Percentiles rank a stretch among this genome's conserved stretches.
Evolutionary conservation across 441 rosid genomes (phyloP).

Genomic region (Bruguiera hainesii): DNA sequence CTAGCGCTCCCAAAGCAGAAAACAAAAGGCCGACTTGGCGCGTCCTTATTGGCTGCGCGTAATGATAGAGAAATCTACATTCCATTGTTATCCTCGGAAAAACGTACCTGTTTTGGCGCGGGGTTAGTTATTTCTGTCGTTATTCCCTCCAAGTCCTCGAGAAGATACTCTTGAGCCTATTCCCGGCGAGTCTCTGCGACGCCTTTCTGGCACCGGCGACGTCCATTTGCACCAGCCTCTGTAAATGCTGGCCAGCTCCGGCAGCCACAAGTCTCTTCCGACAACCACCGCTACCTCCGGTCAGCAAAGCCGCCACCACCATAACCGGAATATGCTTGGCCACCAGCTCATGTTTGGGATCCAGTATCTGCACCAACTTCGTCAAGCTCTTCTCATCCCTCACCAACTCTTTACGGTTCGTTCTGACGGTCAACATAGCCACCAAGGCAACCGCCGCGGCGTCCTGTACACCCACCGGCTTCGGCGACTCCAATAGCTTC

Average conservation of each 20-base stretch:
- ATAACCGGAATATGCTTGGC: slow-evolving; percentile 58
- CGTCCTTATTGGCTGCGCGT: neutral
- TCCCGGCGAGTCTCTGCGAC: slow-evolving; percentile 60
- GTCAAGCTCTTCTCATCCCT: slow-evolving; percentile 69
- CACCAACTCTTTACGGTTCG: slow-evolving; percentile 60
- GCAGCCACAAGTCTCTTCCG: slow-evolving; percentile 48
- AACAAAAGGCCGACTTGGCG: neutral
- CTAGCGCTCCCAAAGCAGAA: no score
- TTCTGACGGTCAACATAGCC: slow-evolving; percentile 47
- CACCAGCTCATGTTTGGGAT: slow-evolving; percentile 52
- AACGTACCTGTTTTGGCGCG: slow-evolving; percentile 41
- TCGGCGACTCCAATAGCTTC: slow-evolving; percentile 59
- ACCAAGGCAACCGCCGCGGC: slow-evolving; percentile 49
- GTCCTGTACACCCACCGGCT: slow-evolving; percentile 77
- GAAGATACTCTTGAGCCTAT: slow-evolving; percentile 56
- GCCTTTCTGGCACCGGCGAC: slow-evolving; percentile 64
- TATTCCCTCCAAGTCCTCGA: slow-evolving; percentile 67
- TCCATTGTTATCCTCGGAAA: slow-evolving; percentile 20
- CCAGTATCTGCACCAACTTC: slow-evolving; percentile 66
- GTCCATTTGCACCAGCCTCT: slow-evolving; percentile 52
- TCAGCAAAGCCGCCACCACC: slow-evolving; percentile 41
- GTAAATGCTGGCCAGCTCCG: slow-evolving; percentile 58
- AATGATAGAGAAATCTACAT: neutral
- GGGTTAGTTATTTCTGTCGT: slow-evolving; percentile 29
- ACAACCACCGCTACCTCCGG: slow-evolving; percentile 46